A percentile compares a stretch with the other conserved stretches of the same genome.
These are phyloP conservation scores for Cryomyces minteri DNA, from an alignment of 495 filamentous ascomycete species.

Conservation along the genomic window DNA sequence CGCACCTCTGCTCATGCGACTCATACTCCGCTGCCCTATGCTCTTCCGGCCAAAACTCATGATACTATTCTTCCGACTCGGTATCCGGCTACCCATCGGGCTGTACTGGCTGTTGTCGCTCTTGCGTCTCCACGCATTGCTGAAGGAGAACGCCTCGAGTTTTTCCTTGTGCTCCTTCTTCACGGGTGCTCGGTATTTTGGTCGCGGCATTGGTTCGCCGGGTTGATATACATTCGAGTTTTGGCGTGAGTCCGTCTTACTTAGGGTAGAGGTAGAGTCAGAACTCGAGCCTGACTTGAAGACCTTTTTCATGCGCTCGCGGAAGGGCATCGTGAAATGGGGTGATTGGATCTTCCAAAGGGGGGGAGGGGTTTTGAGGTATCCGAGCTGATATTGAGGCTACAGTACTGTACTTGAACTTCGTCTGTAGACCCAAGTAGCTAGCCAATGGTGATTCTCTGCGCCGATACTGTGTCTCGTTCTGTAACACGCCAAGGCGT, in stretches of 20 bases:
- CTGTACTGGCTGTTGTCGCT: constrained; percentile 17
- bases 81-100: constrained; percentile 20
- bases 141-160: constrained; percentile 20
- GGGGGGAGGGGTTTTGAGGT: not conserved
- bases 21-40: constrained; percentile 1
- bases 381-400: too few relatives aligned
- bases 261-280: not conserved
- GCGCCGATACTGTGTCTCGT: too few relatives aligned
- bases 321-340: constrained; percentile 17
- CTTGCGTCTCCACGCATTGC: constrained; percentile 18
- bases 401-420: too few relatives aligned
- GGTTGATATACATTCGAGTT: constrained; percentile 18
- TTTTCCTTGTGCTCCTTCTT: constrained; percentile 20
- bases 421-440: too few relatives aligned
- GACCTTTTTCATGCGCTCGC: constrained; percentile 16
- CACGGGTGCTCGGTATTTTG: constrained; percentile 23
- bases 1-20: not conserved
- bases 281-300: constrained; percentile 10
- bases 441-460: too few relatives aligned
- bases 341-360: not conserved
- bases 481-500: too few relatives aligned
- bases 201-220: constrained; percentile 22
- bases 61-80: constrained; percentile 15
- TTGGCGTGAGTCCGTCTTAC: not conserved
- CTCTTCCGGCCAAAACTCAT: constrained; percentile 11